Evolutionary conservation across 768 basidiomycete genomes (phyloP).

Genomic region (Vararia minispora): DNA sequence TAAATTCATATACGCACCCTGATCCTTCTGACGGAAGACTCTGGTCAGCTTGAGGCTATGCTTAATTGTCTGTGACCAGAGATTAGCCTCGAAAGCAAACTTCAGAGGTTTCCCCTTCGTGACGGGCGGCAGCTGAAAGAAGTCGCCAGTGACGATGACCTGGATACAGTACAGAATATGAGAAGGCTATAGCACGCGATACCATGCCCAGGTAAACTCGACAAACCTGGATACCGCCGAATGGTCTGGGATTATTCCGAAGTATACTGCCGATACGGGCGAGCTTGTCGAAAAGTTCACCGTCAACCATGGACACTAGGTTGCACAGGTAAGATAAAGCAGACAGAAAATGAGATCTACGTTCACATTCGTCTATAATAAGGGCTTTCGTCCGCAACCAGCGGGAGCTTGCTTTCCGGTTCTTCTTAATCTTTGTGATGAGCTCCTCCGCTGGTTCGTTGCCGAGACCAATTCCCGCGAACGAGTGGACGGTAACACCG

Average conservation of each 20-base stretch:
- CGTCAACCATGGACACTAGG: constrained; percentile 95
- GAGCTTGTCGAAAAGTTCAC: constrained; percentile 86
- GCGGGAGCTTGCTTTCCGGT: constrained; percentile 68
- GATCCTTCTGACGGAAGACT: constrained; percentile 91
- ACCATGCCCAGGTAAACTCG: not conserved
- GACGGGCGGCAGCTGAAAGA: constrained; percentile 96
- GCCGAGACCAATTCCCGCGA: constrained; percentile 88
- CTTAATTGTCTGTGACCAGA: constrained; percentile 65
- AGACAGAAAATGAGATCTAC: constrained; percentile 1
- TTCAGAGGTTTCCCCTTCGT: constrained; percentile 51
- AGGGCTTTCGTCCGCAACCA: constrained; percentile 83
- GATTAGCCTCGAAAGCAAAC: constrained; percentile 85
- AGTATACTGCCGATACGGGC: constrained; percentile 55
- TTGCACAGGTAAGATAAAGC: constrained; percentile 1
- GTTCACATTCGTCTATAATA: constrained; percentile 70
- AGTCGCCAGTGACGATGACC: constrained; percentile 92
- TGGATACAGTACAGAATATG: constrained; percentile 19
- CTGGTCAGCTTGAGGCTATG: constrained; percentile 88
- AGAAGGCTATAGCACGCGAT: not conserved
- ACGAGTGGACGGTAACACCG: constrained; percentile 90
- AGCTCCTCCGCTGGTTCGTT: constrained; percentile 52
- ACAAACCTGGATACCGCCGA: constrained; percentile 86
- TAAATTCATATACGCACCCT: constrained; percentile 43
- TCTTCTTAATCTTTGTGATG: constrained; percentile 58
- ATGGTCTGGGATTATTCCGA: constrained; percentile 55